A percentile compares a stretch with the other conserved stretches of the same genome.
These are phyloP conservation scores for Datisca glomerata DNA, from an alignment of 306 rosid genomes.

Conservation along the genomic window DNA sequence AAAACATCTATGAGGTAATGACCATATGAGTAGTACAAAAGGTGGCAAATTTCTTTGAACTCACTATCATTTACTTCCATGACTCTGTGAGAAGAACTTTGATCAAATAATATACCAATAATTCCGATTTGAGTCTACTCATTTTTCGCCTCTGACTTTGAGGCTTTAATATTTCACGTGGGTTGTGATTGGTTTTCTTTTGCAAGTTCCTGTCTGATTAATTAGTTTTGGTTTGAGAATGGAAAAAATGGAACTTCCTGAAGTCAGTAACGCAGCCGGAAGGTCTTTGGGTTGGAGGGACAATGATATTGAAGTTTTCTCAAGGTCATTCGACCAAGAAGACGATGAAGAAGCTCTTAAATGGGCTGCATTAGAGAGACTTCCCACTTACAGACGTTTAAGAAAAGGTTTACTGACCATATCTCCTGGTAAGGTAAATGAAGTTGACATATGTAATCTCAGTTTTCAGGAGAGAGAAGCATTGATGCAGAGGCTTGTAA, in stretches of 20 bases:
- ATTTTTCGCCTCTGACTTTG: too few species aligned
- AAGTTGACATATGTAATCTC: constrained; percentile 40
- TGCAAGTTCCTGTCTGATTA: too few species aligned
- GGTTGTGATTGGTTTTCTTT: too few species aligned
- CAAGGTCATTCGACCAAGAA: constrained; percentile 25
- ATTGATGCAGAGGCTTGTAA: constrained; percentile 22
- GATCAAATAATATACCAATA: too few species aligned
- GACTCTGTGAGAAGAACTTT: too few species aligned
- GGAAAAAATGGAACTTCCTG: constrained; percentile 20
- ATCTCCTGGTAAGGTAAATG: constrained; percentile 25
- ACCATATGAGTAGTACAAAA: too few species aligned
- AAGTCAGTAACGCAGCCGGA: constrained; percentile 20
- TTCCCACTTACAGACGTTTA: constrained; percentile 62
- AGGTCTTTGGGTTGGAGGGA: constrained; percentile 32
- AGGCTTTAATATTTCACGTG: too few species aligned
- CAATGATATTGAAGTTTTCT: constrained; percentile 26
- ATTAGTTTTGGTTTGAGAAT: too few species aligned
- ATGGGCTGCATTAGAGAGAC: constrained; percentile 63
- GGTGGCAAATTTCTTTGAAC: too few species aligned
- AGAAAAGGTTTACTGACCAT: constrained; percentile 51
- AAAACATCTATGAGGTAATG: too few species aligned
- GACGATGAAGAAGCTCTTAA: constrained; percentile 60
- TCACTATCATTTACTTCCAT: too few species aligned
- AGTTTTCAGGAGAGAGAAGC: constrained; percentile 21
- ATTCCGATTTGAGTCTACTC: too few species aligned